Conservation (phyloP, 495 filamentous ascomycete species). For the Penicillium longicatenatum region DNA sequence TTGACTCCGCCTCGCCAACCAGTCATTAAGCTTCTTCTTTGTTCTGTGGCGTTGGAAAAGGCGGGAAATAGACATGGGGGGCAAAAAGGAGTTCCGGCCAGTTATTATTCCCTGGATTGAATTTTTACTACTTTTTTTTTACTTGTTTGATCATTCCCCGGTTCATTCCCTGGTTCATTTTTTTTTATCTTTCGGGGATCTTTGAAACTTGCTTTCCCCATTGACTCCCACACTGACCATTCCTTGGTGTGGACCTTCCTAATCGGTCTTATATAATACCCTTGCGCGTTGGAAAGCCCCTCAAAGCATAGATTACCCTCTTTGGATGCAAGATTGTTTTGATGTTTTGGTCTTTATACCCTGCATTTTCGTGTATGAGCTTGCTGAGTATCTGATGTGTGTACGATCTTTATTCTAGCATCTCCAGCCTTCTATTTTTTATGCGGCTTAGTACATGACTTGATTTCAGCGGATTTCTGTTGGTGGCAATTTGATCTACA, state of each 20-base stretch:
- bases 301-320: conserved; percentile 30
- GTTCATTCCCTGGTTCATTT: conserved; percentile 6
- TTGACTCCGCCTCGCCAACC: conserved; percentile 46
- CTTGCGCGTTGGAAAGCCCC: conserved; percentile 29
- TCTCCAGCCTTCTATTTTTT: conserved; percentile 15
- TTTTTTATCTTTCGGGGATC: conserved; percentile 5
- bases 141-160: conserved; percentile 2
- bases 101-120: conserved; percentile 12
- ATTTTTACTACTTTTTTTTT: conserved; percentile 7
- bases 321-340: conserved; percentile 12
- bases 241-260: conserved; percentile 23
- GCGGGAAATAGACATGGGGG: conserved; percentile 32
- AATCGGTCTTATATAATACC: conserved; percentile 36
- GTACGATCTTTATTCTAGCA: conserved; percentile 34
- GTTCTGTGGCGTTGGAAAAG: conserved; percentile 42
- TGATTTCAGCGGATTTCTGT: neutral
- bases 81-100: conserved; percentile 30
- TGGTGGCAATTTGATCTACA: conserved; percentile 17
- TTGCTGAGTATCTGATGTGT: conserved; percentile 36
- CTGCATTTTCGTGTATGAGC: conserved; percentile 25
- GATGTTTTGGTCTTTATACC: conserved; percentile 29
- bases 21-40: conserved; percentile 41
- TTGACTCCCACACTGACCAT: neutral
- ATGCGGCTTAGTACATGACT: neutral
- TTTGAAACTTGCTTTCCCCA: neutral